Base-by-base conservation (phyloP, 495 filamentous ascomycete genomes). In the Ramalina intermedia region DNA sequence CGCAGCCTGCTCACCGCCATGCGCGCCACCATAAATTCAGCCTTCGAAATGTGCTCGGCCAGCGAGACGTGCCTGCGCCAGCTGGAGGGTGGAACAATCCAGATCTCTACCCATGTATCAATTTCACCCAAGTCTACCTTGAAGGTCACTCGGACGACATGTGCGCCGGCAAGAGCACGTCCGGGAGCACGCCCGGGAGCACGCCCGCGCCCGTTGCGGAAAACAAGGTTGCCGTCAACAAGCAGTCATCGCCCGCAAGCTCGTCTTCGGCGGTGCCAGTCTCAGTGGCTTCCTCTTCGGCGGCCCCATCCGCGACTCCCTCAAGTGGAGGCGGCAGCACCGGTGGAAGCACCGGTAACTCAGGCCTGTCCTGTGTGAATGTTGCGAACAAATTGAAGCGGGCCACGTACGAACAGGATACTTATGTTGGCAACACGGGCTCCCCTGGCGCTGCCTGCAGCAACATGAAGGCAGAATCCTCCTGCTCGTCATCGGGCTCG, bases 1-100 rank as follows among this genome's bases (percentile, higher is more conserved):
- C 55, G 9, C 57, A 60, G 40, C 57, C 57, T n/a, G 52, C 57
- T 18, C 51, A 57, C 37, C 57, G 48, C 26, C 50, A 59, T 45
- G 24, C 37, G 21, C 57, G 57, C 37, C 51, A 54, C 45, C 51
- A 57, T 21, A 53, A 45, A 46, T 48, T 48, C 18, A 43, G 40
- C 41, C 36, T 46, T 16, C 43, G 33, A 26, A 49, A 54, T 43
- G 13, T 50, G 36, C 41, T 53, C 11, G 26, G 47, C 11, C 26
- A 46, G 20, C 44, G 46, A 23, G 12, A 33, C 12, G 12, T 33
- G 29, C 7, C 7, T 36, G 37, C 12, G 44, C 48, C 24, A 42
- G 56, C 20, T 59, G 29, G 29, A 33, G 29, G 29, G 29, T 33
- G 29, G 26, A 54, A 48, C 17, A 21, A 48, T 16, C 37, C 39